Conservation (phyloP, 345 rosid species). For the Rhodomyrtus tomentosa region DNA sequence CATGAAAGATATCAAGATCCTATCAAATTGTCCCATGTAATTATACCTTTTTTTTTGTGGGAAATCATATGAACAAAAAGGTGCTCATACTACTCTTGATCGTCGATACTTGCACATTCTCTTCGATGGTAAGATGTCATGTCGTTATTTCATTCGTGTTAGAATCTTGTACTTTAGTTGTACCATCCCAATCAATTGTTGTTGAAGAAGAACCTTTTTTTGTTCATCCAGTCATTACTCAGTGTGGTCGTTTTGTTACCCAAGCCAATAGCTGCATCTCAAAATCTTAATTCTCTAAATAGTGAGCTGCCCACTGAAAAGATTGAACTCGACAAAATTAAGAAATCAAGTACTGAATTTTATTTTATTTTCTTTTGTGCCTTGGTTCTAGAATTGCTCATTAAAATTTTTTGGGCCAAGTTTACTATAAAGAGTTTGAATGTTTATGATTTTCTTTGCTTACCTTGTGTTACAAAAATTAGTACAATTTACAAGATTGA, state of each 20-base stretch:
- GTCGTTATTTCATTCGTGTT: neutral
- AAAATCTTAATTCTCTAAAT: neutral
- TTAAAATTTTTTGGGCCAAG: neutral
- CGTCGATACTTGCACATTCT: neutral
- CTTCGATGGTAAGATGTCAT: neutral
- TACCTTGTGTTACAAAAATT: too few relatives aligned
- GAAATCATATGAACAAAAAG: neutral
- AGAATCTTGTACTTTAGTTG: neutral
- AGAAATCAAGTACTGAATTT: neutral
- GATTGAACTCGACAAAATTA: neutral
- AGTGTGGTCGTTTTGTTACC: neutral
- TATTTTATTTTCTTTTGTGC: neutral
- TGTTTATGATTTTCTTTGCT: neutral
- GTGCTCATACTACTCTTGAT: neutral
- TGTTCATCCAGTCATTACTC: neutral
- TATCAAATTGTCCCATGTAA: neutral
- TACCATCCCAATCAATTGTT: neutral
- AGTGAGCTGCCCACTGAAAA: neutral
- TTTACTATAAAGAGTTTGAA: neutral
- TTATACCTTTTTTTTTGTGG: neutral
- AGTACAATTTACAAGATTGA: neutral
- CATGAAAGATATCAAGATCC: neutral
- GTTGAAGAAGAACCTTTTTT: neutral
- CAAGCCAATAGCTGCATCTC: too few relatives aligned
- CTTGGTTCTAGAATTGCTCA: neutral